Conservation (phyloP, 345 rosid genomes). For the Murraya koenigii region DNA sequence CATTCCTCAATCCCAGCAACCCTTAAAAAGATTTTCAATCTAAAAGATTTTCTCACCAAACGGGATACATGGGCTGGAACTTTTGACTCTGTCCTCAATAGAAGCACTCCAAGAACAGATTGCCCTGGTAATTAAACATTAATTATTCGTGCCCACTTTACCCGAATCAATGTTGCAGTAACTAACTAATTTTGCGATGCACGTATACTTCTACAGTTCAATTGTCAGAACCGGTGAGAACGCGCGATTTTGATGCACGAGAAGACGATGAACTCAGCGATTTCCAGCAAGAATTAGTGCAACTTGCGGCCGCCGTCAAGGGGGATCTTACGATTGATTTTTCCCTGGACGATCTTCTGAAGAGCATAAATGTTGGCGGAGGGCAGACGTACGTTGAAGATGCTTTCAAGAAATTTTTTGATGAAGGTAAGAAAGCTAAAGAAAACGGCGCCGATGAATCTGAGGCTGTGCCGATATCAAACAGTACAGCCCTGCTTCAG, state of each 20-base stretch:
- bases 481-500: background rate
- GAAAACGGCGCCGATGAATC: slow-evolving; percentile 40
- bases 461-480: slow-evolving; percentile 17
- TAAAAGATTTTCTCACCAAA: slow-evolving; percentile 67
- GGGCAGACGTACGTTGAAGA: slow-evolving; percentile 47
- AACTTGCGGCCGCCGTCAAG: slow-evolving; percentile 54
- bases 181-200: background rate
- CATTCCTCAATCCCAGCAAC: slow-evolving; percentile 89
- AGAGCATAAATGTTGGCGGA: slow-evolving; percentile 51
- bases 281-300: slow-evolving; percentile 65
- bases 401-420: slow-evolving; percentile 43
- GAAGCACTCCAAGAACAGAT: slow-evolving; percentile 58
- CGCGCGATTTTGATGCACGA: slow-evolving; percentile 34
- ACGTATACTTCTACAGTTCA: slow-evolving; percentile 30
- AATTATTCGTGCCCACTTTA: background rate
- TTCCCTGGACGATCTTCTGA: slow-evolving; percentile 49
- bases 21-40: slow-evolving; percentile 71
- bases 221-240: slow-evolving; percentile 41
- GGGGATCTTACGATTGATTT: slow-evolving; percentile 54
- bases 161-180: no score
- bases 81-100: slow-evolving; percentile 53
- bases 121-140: slow-evolving; percentile 57
- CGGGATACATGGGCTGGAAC: slow-evolving; percentile 95
- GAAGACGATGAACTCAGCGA: slow-evolving; percentile 57
- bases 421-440: slow-evolving; percentile 41